phyloP scores from a whole-genome alignment of 2,329 filamentous ascomycete species.

The Diaporthe amygdali region DNA sequence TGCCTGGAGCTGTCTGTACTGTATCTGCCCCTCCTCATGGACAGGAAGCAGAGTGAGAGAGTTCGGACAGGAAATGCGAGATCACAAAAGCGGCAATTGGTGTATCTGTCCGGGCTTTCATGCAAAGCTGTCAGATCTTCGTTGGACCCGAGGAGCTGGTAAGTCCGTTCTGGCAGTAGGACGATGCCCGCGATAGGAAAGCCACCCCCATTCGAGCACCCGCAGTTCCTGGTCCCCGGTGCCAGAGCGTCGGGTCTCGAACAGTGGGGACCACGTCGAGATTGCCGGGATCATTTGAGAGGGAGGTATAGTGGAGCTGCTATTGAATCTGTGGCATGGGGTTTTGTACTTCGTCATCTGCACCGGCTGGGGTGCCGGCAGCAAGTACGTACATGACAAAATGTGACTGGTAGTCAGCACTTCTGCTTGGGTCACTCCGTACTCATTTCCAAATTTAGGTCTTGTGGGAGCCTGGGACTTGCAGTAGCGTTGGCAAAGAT shows the following conservation, averaged over 20 bases:
- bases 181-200: constrained; percentile 7
- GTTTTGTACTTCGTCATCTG: not conserved
- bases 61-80: not conserved
- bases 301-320: constrained; percentile 13
- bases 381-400: not conserved
- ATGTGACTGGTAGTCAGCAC: constrained; percentile 1
- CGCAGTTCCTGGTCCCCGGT: not conserved
- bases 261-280: not conserved
- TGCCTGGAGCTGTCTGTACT: not conserved
- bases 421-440: not conserved
- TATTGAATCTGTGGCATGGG: constrained; percentile 10
- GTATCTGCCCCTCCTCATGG: not conserved
- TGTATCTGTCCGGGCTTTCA: not conserved
- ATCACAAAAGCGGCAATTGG: not conserved
- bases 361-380: constrained; percentile 1
- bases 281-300: constrained; percentile 2
- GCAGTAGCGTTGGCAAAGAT: constrained; percentile 26
- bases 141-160: constrained; percentile 14
- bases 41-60: not conserved
- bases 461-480: constrained; percentile 1
- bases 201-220: constrained; percentile 4
- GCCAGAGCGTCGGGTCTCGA: constrained; percentile 6
- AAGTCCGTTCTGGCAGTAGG: constrained; percentile 10
- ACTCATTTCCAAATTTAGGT: constrained; percentile 20
- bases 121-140: not conserved